A percentile compares a stretch with the other conserved stretches of the same genome.
These are phyloP conservation scores for Cubamyces lactineus DNA, from an alignment of 768 basidiomycete genomes.

Conservation along the genomic window DNA sequence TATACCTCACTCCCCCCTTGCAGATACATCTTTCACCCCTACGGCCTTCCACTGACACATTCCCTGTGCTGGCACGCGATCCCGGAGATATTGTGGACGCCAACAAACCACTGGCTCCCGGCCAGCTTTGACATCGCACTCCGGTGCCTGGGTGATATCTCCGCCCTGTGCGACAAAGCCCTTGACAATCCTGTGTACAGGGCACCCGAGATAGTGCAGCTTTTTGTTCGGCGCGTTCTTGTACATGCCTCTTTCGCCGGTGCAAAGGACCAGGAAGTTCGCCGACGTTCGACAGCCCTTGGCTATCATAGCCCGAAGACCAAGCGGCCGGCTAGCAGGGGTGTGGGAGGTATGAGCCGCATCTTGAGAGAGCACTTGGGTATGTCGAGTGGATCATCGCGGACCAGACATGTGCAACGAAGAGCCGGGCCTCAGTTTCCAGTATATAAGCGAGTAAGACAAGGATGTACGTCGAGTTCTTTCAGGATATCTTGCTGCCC, in stretches of 20 bases:
- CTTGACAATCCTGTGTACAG: constrained; percentile 50
- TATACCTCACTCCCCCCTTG: too few species aligned
- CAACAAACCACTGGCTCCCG: too few species aligned
- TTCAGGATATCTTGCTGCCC: constrained; percentile 46
- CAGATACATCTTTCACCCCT: too few species aligned
- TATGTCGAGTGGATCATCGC: not conserved
- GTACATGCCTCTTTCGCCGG: constrained; percentile 47
- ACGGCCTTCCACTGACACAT: too few species aligned
- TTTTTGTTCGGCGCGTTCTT: constrained; percentile 51
- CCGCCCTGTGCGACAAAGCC: constrained; percentile 59
- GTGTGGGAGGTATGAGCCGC: constrained; percentile 39
- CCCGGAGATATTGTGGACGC: too few species aligned
- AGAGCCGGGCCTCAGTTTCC: not conserved
- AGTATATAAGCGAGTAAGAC: not conserved
- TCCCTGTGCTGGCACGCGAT: too few species aligned
- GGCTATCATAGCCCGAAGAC: constrained; percentile 43
- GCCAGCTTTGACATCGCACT: too few species aligned
- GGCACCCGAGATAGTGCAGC: constrained; percentile 46
- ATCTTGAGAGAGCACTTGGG: constrained; percentile 37
- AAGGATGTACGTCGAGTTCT: constrained; percentile 39
- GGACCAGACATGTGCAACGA: not conserved
- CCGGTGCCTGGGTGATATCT: too few species aligned
- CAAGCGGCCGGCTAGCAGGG: constrained; percentile 46
- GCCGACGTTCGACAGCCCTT: constrained; percentile 47
- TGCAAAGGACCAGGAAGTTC: constrained; percentile 54